Evolutionary conservation across 2,329 filamentous ascomycete species (phyloP).

Genomic region (Aspergillus bombycis): DNA sequence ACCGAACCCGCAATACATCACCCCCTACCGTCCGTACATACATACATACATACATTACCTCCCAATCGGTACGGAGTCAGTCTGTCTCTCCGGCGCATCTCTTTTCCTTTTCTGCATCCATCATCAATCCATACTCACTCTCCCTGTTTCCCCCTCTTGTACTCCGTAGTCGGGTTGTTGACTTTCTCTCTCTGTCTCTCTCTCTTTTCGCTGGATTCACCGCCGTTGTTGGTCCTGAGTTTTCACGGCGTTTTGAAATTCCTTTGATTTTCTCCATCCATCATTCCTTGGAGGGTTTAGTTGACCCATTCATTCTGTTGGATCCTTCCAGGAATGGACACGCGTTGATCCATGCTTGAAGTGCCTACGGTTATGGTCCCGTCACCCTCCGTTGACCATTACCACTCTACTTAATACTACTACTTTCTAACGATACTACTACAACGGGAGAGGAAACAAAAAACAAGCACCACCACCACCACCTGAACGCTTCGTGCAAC

Average conservation of each 20-base stretch:
- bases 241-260: not conserved
- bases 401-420: constrained; percentile 7
- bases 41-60: too few species aligned
- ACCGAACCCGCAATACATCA: not conserved
- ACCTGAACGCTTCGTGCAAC: constrained; percentile 3
- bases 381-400: constrained; percentile 9
- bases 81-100: not conserved
- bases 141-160: too few species aligned
- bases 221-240: not conserved
- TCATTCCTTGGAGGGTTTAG: not conserved
- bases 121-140: not conserved
- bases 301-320: constrained; percentile 1
- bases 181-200: not conserved
- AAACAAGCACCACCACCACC: constrained; percentile 10
- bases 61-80: not conserved
- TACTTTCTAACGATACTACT: constrained; percentile 6
- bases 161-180: too few species aligned
- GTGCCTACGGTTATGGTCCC: constrained; percentile 14
- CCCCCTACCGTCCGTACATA: not conserved
- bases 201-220: constrained; percentile 1
- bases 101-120: not conserved
- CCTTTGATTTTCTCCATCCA: not conserved
- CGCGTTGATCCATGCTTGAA: constrained; percentile 25
- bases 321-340: constrained; percentile 21
- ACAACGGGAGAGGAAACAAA: constrained; percentile 4